A percentile compares a stretch with the other conserved stretches of the same genome.
Conservation (phyloP, 2,329 filamentous ascomycete species). For the Ampelomyces quisqualis region DNA sequence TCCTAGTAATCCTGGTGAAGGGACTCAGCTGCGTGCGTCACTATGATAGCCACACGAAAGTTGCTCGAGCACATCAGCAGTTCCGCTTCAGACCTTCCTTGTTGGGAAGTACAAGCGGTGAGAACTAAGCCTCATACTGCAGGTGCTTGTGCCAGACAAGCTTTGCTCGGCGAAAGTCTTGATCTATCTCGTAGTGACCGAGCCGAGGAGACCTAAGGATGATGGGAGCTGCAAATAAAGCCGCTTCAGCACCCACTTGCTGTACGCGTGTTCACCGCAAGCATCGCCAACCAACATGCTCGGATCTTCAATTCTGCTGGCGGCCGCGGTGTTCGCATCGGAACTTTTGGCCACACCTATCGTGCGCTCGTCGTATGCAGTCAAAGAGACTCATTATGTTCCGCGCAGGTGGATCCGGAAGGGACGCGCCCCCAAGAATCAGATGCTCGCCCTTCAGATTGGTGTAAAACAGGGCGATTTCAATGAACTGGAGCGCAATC, state of each 20-base stretch:
- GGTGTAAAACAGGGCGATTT: constrained; percentile 56
- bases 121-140: not conserved
- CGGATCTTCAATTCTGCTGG: constrained; percentile 1
- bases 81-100: not conserved
- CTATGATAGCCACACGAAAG: not conserved
- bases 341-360: constrained; percentile 30
- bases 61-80: not conserved
- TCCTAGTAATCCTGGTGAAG: not conserved
- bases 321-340: constrained; percentile 3
- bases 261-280: not conserved
- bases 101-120: not conserved
- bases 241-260: not conserved
- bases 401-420: constrained; percentile 51
- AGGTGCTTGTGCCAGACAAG: constrained; percentile 1
- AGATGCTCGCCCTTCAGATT: constrained; percentile 54
- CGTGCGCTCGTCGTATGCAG: constrained; percentile 41
- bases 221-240: no score
- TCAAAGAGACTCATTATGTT: constrained; percentile 55
- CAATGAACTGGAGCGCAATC: constrained; percentile 53
- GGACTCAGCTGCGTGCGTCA: not conserved
- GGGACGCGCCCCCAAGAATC: constrained; percentile 47
- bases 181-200: no score
- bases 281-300: not conserved
- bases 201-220: no score
- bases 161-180: constrained; percentile 1